phyloP scores from a whole-genome alignment of 768 basidiomycete genomes.

The Suillus luteus region DNA sequence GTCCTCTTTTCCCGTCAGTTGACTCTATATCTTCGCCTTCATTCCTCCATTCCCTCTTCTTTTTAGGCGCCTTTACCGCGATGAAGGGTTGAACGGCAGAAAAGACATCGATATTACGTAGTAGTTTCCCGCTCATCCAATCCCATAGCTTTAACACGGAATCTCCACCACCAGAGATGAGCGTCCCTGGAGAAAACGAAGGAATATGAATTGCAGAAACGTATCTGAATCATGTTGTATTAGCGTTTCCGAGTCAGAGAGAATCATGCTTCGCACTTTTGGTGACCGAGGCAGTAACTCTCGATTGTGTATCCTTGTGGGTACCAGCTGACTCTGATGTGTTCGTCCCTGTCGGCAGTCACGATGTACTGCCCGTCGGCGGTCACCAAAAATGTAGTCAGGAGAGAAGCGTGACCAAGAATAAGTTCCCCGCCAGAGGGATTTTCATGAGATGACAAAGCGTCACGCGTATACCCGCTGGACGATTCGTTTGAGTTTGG shows the following conservation, averaged over 20 bases:
- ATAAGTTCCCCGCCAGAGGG: slow-evolving; percentile 69
- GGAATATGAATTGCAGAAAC: slow-evolving; percentile 83
- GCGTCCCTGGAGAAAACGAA: slow-evolving; percentile 38
- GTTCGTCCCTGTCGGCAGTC: slow-evolving; percentile 94
- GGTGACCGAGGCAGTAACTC: slow-evolving; percentile 83
- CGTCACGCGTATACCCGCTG: slow-evolving; percentile 35
- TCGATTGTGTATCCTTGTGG: slow-evolving; percentile 87
- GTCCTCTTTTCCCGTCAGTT: slow-evolving; percentile 18
- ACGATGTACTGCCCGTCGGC: slow-evolving; percentile 73
- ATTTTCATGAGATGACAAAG: slow-evolving; percentile 63
- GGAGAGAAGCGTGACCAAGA: slow-evolving; percentile 85
- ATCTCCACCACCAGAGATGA: slow-evolving; percentile 93
- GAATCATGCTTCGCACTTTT: slow-evolving; percentile 52
- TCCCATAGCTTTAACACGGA: slow-evolving; percentile 75
- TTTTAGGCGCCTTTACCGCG: slow-evolving; percentile 33
- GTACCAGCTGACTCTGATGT: slow-evolving; percentile 89
- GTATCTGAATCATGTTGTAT: slow-evolving; percentile 50
- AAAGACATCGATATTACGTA: slow-evolving; percentile 54
- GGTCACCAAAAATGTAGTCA: slow-evolving; percentile 73
- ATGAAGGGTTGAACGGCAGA: slow-evolving; percentile 52
- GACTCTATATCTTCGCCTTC: slow-evolving; percentile 27
- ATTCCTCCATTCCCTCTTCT: slow-evolving; percentile 31
- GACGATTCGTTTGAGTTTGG: slow-evolving; percentile 17
- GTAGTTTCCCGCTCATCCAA: slow-evolving; percentile 64
- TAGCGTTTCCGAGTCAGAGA: not conserved